Evolutionary conservation across 2,329 filamentous ascomycete genomes (phyloP).

Genomic region (Westerdykella aurantiaca): DNA sequence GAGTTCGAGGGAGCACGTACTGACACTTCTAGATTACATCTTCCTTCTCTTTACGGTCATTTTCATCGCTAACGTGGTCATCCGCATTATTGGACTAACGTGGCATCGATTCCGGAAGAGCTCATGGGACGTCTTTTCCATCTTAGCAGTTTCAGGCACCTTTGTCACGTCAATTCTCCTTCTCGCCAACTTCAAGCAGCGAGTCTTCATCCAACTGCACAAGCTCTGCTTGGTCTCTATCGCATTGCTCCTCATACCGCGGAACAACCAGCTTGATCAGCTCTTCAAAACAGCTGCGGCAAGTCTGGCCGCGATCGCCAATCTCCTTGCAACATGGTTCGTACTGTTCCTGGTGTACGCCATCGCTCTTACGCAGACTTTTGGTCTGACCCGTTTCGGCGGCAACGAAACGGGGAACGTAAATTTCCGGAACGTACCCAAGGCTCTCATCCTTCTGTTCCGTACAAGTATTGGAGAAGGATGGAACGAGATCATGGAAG

Average conservation of each 20-base stretch:
- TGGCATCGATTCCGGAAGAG: constrained; percentile 90
- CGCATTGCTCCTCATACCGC: constrained; percentile 81
- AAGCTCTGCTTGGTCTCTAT: constrained; percentile 92
- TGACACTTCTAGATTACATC: constrained; percentile 51
- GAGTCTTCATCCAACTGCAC: constrained; percentile 72
- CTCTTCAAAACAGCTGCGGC: constrained; percentile 98
- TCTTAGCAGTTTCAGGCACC: constrained; percentile 72
- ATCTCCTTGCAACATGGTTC: constrained; percentile 92
- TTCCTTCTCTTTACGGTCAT: constrained; percentile 78
- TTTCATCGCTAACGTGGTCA: constrained; percentile 74
- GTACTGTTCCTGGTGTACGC: constrained; percentile 94
- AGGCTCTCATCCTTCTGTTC: constrained; percentile 88
- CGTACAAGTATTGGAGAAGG: constrained; percentile 89
- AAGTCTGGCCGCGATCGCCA: constrained; percentile 83
- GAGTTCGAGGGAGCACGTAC: constrained; percentile 7
- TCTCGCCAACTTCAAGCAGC: constrained; percentile 52
- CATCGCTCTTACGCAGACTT: constrained; percentile 92
- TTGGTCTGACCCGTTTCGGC: constrained; percentile 88
- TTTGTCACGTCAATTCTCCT: constrained; percentile 77
- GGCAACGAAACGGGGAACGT: constrained; percentile 65
- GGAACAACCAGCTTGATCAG: constrained; percentile 95
- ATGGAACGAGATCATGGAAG: constrained; percentile 97
- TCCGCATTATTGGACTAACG: constrained; percentile 81
- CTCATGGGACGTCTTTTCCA: constrained; percentile 90
- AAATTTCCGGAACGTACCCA: constrained; percentile 91